Evolutionary conservation across 2,329 filamentous ascomycete genomes (phyloP), one percentile per base, ranked within the genome.

Genomic region (Fusarium brevicatenulatum): DNA sequence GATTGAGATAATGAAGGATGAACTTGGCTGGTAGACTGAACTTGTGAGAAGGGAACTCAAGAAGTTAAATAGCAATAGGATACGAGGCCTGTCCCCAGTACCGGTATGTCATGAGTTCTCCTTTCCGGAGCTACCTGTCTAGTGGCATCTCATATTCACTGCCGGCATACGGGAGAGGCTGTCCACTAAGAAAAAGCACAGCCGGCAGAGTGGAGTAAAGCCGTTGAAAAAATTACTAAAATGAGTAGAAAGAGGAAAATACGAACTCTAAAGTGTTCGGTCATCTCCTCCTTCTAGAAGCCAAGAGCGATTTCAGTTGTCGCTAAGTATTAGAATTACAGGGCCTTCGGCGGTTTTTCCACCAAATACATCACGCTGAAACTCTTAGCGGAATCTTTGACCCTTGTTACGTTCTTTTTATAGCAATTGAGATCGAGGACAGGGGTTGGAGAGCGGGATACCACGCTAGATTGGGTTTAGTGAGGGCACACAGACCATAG

Each of bases 321-420:
- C 50, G 34, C 32, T 53, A 53, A 53, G 19, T 16, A 28, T 53
- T 25, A 15, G 7, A 23, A 23, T 30, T 44, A 10, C 18, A 12
- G 32, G 25, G 21, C 23, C 7, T 18, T 21, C 4, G 19, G 15
- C 59, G 53, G 59, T 10, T 47, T 47, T 37, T 12, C 28, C 53
- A 57, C 59, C 60, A 46, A 63, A 60, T 30, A 15, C n/a, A 63
- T 36, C 28, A 23, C 11, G 8, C 6, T 49, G 23, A 63, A 68
- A 68, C 63, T 0, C 42, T 25, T 50, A 21, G 52, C 5, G 34
- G n/a, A 1, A 11, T 15, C 7, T 11, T 11, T 1, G 3, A 23
- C 30, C 56, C 39, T 5, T 49, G 37, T 18, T 12, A 0, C 11
- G n/a, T 2, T 56, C 49, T 68, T 68, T 68, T 68, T 54, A 68